Percentiles rank a stretch among this genome's conserved stretches.
phyloP scores from a whole-genome alignment of 139 green algal genomes.

The Closterium sp. region DNA sequence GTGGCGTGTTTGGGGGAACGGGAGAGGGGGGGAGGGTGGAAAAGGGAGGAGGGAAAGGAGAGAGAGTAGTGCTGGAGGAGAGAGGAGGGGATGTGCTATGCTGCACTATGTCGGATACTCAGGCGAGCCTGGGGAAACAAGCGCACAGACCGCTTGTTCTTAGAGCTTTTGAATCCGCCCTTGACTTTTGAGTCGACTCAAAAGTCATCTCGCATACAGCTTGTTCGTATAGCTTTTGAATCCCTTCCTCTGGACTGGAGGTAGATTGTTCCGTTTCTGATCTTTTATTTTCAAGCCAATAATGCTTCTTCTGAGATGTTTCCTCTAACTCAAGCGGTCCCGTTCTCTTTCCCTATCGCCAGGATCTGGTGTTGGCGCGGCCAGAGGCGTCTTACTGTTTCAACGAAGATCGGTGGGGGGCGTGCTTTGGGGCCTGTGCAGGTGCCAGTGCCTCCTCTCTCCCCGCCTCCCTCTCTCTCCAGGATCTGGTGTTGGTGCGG shows the following conservation, averaged over 20 bases:
- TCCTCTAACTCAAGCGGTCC: no score
- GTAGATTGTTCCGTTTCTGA: no score
- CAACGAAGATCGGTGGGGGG: constrained; percentile 47
- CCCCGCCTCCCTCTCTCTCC: neutral
- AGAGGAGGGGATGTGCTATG: constrained; percentile 4
- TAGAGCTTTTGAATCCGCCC: no score
- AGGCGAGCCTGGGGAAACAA: no score
- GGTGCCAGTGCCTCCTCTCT: constrained; percentile 12
- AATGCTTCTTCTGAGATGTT: no score
- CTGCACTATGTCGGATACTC: neutral
- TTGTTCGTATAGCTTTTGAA: no score
- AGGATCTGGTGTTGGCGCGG: constrained; percentile 50
- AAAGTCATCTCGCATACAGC: no score
- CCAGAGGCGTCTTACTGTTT: constrained; percentile 54
- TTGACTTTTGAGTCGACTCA: no score
- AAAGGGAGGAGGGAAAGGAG: neutral
- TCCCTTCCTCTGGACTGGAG: no score
- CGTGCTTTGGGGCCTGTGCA: constrained; percentile 49
- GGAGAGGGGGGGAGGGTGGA: neutral
- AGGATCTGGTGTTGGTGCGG: constrained; percentile 50
- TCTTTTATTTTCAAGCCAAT: no score
- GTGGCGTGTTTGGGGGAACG: neutral
- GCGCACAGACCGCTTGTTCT: no score
- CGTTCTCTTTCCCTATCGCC: no score
- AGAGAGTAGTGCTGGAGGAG: neutral